phyloP scores from a whole-genome alignment of 768 basidiomycete genomes.

The Suillus subalutaceus region DNA sequence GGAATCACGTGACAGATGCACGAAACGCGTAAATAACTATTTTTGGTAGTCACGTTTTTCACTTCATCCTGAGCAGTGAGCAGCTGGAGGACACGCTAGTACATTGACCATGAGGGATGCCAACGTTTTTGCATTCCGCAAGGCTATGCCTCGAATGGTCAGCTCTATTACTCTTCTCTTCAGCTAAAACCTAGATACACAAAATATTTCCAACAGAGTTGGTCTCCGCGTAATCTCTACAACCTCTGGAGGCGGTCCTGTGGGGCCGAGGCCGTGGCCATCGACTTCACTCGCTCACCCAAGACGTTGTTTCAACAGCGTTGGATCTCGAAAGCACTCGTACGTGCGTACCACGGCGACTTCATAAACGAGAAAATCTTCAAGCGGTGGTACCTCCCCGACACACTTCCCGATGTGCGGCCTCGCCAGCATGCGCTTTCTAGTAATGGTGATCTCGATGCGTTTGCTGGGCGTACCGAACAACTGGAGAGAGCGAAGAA shows the following conservation, averaged over 20 bases:
- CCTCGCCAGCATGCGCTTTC: slow-evolving; percentile 44
- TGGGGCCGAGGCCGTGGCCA: slow-evolving; percentile 44
- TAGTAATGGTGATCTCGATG: slow-evolving; percentile 47
- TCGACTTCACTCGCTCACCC: slow-evolving; percentile 57
- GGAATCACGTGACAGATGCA: no score
- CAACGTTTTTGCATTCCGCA: slow-evolving; percentile 45
- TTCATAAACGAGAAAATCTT: slow-evolving; percentile 90
- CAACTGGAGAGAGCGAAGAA: slow-evolving; percentile 44
- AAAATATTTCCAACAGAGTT: slow-evolving; percentile 63
- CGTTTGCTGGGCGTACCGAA: slow-evolving; percentile 59
- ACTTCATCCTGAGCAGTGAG: not conserved
- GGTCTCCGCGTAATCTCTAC: slow-evolving; percentile 87
- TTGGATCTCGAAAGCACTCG: slow-evolving; percentile 83
- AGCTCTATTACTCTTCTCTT: slow-evolving; percentile 18
- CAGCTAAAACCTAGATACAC: not conserved
- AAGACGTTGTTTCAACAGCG: slow-evolving; percentile 73
- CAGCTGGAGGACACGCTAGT: no score
- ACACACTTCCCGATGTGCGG: slow-evolving; percentile 82
- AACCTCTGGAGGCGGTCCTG: slow-evolving; percentile 83
- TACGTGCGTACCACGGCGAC: slow-evolving; percentile 96
- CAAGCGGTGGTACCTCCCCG: slow-evolving; percentile 93
- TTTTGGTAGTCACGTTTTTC: slow-evolving; percentile 7
- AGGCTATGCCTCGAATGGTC: slow-evolving; percentile 84
- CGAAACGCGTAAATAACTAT: no score
- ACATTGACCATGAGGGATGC: slow-evolving; percentile 45